Base-by-base conservation (phyloP, 805 yeast genomes). In the Yamadazyma akitaensis region DNA sequence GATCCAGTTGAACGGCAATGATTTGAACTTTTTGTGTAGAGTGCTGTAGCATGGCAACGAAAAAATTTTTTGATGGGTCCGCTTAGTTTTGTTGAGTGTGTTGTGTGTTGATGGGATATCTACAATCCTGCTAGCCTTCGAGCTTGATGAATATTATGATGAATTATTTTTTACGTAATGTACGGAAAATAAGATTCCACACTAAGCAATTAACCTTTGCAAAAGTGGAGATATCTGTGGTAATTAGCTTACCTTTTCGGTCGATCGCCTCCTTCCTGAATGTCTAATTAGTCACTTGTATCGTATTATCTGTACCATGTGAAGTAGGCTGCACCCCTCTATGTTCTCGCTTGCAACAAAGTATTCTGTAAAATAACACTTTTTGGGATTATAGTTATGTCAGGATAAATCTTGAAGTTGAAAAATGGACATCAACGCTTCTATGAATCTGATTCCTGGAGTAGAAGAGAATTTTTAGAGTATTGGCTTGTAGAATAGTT, bases 181-280 rank as follows among this genome's bases (percentile, higher is more conserved):
- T 13, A 25, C 41, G 41, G 41, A 16, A 25, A 38, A 26, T 38
- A 38, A 25, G 19, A 30, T 38, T 38, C 19, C 10, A 5, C 16
- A 5, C 10, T 38, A 9, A 38, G 41, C 33, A 36, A 36, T 34
- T 12, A 36, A 36, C 14, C n/a, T 14, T 26, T 8, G 32, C n/a
- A 26, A 38, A 37, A 25, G 41, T 21, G 41, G 41, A 26, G 41
- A 38, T 38, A 8, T 16, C 41, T 18, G 12, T 24, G 17, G 41
- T 38, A 38, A 38, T 38, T 38, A 38, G 14, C 19, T 19, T 38
- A n/a, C 41, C 33, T 18, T 21, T 21, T 38, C 13, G 5, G 41
- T 38, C 19, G n/a, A n/a, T 25, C 33, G 16, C 31, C 41, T 26
- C 32, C 33, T 38, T 38, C 41, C 21, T 24, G 21, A 17, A 28